Conservation (phyloP, 441 rosid species). For the Iberis amara region DNA sequence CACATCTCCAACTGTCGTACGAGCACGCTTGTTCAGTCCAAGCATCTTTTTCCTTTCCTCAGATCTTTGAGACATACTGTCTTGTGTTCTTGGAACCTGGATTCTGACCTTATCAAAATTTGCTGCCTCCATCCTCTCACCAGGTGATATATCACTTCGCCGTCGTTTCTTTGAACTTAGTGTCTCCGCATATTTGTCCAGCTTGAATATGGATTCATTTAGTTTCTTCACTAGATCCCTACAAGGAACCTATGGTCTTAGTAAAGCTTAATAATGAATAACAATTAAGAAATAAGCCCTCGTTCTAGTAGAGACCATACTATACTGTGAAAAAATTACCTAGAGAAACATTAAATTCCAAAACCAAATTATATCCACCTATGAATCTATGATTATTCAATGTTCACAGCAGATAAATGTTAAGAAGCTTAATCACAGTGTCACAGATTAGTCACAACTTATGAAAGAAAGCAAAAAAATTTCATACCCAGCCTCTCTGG, state of each 20-base stretch:
- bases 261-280: conserved; percentile 10
- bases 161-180: conserved; percentile 54
- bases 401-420: neutral
- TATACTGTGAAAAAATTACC: neutral
- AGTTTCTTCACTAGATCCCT: conserved; percentile 61
- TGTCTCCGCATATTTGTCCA: conserved; percentile 49
- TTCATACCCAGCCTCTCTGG: conserved; percentile 56
- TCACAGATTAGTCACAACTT: neutral
- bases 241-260: conserved; percentile 25
- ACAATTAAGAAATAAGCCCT: neutral
- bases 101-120: conserved; percentile 45
- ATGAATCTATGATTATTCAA: neutral
- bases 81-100: conserved; percentile 49
- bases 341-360: neutral
- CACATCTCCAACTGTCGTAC: conserved; percentile 45
- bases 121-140: conserved; percentile 45
- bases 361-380: conserved; percentile 6
- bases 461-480: neutral
- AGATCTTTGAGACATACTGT: conserved; percentile 39
- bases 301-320: conserved; percentile 2
- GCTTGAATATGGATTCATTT: conserved; percentile 43
- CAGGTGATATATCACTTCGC: conserved; percentile 38
- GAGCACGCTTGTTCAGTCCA: conserved; percentile 57
- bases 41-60: conserved; percentile 53
- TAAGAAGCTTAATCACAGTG: conserved; percentile 4